A percentile compares a stretch with the other conserved stretches of the same genome.
Conservation (phyloP, 1,284 basidiomycete genomes). For the Austropuccinia psidii region DNA sequence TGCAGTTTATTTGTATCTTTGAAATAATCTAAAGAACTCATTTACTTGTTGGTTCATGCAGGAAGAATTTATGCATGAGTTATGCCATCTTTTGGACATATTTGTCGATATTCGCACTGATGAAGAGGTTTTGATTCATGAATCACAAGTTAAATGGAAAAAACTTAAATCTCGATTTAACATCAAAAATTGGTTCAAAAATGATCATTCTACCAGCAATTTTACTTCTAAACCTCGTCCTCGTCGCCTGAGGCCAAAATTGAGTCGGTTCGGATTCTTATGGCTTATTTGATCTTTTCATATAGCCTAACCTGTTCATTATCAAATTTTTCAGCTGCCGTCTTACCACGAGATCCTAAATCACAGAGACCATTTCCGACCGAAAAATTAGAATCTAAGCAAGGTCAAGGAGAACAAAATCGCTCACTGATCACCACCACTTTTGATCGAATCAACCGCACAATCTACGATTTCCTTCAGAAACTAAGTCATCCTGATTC, state of each 20-base stretch:
- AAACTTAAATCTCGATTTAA: background rate
- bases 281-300: background rate
- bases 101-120: slow-evolving; percentile 41
- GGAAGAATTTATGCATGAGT: slow-evolving; percentile 78
- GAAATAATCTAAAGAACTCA: slow-evolving; percentile 51
- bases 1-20: slow-evolving; percentile 40
- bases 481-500: slow-evolving; percentile 43
- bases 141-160: slow-evolving; percentile 6
- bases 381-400: background rate
- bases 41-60: slow-evolving; percentile 77
- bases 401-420: slow-evolving; percentile 33
- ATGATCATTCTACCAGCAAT: background rate
- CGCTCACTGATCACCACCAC: background rate
- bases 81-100: slow-evolving; percentile 69
- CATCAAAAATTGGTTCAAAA: slow-evolving; percentile 4
- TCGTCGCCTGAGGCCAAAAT: slow-evolving; percentile 15
- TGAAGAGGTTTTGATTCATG: slow-evolving; percentile 37
- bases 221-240: background rate
- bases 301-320: background rate
- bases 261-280: background rate
- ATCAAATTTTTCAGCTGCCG: background rate
- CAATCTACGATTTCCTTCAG: slow-evolving; percentile 14
- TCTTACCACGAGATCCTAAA: slow-evolving; percentile 22
- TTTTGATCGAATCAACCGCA: slow-evolving; percentile 1
- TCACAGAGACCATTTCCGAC: background rate